Percentiles rank a stretch among this genome's conserved stretches.
Conservation (phyloP, 163 green algal genomes). For the Volvox carteri region DNA sequence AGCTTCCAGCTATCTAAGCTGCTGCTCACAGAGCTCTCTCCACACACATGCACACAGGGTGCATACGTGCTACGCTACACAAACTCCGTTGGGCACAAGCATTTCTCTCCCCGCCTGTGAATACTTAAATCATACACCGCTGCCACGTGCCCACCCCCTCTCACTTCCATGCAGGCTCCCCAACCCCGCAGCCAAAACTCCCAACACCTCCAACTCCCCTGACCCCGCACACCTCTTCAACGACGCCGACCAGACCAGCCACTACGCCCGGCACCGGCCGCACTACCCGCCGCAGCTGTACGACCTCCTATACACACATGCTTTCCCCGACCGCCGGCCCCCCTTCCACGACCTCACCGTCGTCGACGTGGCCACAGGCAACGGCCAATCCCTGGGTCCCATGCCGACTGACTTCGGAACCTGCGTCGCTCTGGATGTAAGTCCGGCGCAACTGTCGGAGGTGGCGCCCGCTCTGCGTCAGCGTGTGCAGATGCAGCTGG, state of each 20-base stretch:
- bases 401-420: conserved; percentile 36
- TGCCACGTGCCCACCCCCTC: neutral
- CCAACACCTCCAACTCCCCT: no score
- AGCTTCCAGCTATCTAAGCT: no score
- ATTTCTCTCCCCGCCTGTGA: no score
- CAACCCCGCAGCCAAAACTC: no score
- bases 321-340: conserved; percentile 20
- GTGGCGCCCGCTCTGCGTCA: neutral
- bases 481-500: neutral
- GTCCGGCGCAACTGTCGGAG: conserved; percentile 23
- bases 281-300: conserved; percentile 11
- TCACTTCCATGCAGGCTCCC: neutral
- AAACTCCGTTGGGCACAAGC: no score
- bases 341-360: conserved; percentile 48
- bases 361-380: conserved; percentile 39
- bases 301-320: neutral
- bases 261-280: conserved; percentile 8
- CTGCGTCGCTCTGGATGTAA: conserved; percentile 46
- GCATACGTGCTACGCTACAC: no score
- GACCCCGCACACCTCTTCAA: conserved; percentile 24
- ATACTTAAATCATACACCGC: no score
- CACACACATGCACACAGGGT: no score
- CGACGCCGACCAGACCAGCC: conserved; percentile 10
- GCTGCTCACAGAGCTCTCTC: no score
- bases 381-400: conserved; percentile 39